phyloP scores from a whole-genome alignment of 2,329 filamentous ascomycete species.

The Cladosporium sp. region DNA sequence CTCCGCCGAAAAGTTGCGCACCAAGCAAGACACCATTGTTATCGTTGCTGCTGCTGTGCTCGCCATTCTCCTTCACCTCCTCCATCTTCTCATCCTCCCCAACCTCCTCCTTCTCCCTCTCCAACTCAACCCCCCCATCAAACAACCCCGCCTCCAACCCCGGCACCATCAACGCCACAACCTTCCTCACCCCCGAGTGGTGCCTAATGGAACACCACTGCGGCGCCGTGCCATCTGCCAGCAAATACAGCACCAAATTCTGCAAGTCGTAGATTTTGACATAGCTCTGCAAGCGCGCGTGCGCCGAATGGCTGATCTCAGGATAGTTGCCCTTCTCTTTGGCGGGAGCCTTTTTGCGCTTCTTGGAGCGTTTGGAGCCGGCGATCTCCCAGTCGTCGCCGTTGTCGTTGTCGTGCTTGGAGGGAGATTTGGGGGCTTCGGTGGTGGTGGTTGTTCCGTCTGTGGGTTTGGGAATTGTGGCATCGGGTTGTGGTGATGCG shows the following conservation, averaged over 20 bases:
- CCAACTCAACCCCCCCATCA: constrained; percentile 54
- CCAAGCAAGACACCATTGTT: constrained; percentile 4
- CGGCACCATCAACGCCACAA: constrained; percentile 88
- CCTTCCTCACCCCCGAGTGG: constrained; percentile 62
- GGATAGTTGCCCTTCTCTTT: constrained; percentile 51
- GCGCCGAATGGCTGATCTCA: constrained; percentile 53
- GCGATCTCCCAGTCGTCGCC: constrained; percentile 31
- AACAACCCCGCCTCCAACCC: constrained; percentile 92
- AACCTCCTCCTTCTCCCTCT: not conserved
- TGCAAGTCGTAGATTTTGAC: constrained; percentile 62
- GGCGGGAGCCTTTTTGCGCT: constrained; percentile 34
- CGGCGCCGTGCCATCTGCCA: constrained; percentile 62
- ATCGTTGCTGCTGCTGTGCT: constrained; percentile 17
- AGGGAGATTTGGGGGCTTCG: constrained; percentile 10
- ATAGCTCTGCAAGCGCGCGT: constrained; percentile 55
- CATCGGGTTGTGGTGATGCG: constrained; percentile 10
- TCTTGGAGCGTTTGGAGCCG: constrained; percentile 27
- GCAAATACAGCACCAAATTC: constrained; percentile 58
- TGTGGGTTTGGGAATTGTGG: constrained; percentile 7
- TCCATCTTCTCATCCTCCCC: not conserved
- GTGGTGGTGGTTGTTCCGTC: constrained; percentile 6
- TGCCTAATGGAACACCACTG: constrained; percentile 64
- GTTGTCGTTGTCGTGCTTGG: constrained; percentile 2
- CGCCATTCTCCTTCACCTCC: not conserved
- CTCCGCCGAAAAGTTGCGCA: constrained; percentile 7